phyloP scores from a whole-genome alignment of 768 basidiomycete genomes.

The Podaxis sp. region DNA sequence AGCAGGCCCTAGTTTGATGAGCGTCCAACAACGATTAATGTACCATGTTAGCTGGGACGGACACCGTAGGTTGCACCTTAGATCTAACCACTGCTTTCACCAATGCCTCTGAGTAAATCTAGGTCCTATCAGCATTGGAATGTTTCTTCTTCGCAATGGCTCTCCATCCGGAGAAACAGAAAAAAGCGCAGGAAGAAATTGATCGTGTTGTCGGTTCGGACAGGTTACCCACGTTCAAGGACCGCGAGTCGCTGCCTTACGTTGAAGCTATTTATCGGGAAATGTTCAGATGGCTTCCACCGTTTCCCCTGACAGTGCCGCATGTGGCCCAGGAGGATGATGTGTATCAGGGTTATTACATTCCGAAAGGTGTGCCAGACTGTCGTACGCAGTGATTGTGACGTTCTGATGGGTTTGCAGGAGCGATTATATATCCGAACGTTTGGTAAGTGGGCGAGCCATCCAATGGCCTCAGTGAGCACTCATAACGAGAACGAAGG shows the following conservation, averaged over 20 bases:
- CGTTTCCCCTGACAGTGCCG: slow-evolving; percentile 19
- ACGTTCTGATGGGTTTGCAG: background rate
- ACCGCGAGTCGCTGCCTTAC: slow-evolving; percentile 24
- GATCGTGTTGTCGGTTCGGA: slow-evolving; percentile 27
- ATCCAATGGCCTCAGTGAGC: background rate
- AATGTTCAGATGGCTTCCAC: slow-evolving; percentile 18
- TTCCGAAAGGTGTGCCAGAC: slow-evolving; percentile 18
- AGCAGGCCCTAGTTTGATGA: background rate
- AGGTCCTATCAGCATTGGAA: slow-evolving; percentile 20
- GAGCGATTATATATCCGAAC: slow-evolving; percentile 8
- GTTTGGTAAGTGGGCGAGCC: background rate
- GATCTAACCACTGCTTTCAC: background rate
- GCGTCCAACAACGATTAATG: background rate
- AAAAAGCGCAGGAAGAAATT: slow-evolving; percentile 31
- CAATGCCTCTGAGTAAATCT: background rate
- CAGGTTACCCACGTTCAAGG: slow-evolving; percentile 26
- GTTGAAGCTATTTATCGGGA: slow-evolving; percentile 19
- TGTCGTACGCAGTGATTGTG: background rate
- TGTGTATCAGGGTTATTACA: slow-evolving; percentile 24
- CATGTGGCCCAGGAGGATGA: slow-evolving; percentile 25
- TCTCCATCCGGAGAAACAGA: slow-evolving; percentile 28
- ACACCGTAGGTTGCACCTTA: slow-evolving; percentile 15
- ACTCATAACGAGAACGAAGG: slow-evolving; percentile 16
- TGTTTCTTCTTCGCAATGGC: slow-evolving; percentile 29
- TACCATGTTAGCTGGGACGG: slow-evolving; percentile 15